phyloP scores from a whole-genome alignment of 805 yeast genomes.

The Zygoascus tannicola region DNA sequence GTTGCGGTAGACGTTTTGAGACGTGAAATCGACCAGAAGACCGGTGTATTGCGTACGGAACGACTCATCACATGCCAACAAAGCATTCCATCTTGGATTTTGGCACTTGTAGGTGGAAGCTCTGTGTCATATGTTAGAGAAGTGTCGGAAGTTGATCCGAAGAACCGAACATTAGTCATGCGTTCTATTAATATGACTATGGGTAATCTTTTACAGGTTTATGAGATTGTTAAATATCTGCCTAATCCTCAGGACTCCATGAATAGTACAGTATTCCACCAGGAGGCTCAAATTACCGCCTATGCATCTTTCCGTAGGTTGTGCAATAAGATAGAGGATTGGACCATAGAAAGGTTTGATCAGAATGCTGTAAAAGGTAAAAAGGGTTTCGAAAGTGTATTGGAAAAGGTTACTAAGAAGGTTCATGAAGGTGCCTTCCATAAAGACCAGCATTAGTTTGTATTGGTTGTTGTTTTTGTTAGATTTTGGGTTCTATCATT shows the following conservation, averaged over 20 bases:
- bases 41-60: constrained; percentile 62
- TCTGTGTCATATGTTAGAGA: constrained; percentile 78
- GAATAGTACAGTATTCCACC: constrained; percentile 51
- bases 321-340: constrained; percentile 80
- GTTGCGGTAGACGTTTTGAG: constrained; percentile 83
- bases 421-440: constrained; percentile 21
- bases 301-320: constrained; percentile 60
- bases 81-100: constrained; percentile 74
- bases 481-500: not conserved
- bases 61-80: constrained; percentile 84
- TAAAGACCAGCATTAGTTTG: constrained; percentile 2
- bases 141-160: constrained; percentile 72
- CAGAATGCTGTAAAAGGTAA: constrained; percentile 82
- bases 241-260: constrained; percentile 47
- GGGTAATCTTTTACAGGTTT: constrained; percentile 65
- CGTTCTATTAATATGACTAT: constrained; percentile 82
- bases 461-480: not conserved
- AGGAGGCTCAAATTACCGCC: constrained; percentile 84
- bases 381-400: constrained; percentile 74
- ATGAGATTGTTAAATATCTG: constrained; percentile 73
- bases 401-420: constrained; percentile 31
- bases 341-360: constrained; percentile 81
- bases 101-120: constrained; percentile 55
- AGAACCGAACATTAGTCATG: constrained; percentile 55
- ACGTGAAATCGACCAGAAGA: constrained; percentile 51